Evolutionary conservation across 768 basidiomycete species (phyloP).

Genomic region (Myochromella boudieri): DNA sequence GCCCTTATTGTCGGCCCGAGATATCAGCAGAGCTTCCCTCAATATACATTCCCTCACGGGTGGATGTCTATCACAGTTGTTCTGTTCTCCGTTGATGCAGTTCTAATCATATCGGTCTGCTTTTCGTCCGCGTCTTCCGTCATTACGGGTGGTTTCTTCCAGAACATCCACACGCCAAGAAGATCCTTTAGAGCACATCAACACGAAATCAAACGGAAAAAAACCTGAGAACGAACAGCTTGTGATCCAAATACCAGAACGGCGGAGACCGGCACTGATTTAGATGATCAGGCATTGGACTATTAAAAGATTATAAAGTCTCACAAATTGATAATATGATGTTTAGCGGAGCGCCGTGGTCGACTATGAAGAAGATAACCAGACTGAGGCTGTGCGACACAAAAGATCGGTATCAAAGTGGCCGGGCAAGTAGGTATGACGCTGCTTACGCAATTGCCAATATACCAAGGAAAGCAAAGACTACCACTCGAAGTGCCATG

Average conservation of each 20-base stretch:
- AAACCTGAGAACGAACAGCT: conserved; percentile 8
- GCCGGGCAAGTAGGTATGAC: not conserved
- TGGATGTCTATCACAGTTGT: conserved; percentile 3
- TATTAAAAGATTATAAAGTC: not conserved
- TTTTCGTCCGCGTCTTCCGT: not conserved
- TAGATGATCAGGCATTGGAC: not conserved
- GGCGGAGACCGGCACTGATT: conserved; percentile 21
- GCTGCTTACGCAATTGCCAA: conserved; percentile 21
- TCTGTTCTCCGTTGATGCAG: not conserved
- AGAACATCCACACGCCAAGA: conserved; percentile 12
- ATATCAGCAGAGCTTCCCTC: not conserved
- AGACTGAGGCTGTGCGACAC: conserved; percentile 17
- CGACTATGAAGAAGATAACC: conserved; percentile 21
- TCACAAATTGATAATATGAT: conserved; percentile 21
- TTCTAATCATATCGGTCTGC: not conserved
- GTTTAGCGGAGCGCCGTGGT: conserved; percentile 21
- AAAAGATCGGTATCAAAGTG: not conserved
- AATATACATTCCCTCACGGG: not conserved
- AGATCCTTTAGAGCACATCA: conserved; percentile 6
- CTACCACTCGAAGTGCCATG: conserved; percentile 21
- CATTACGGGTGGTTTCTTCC: conserved; percentile 6
- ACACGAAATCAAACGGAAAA: not conserved
- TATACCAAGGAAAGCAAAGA: conserved; percentile 21
- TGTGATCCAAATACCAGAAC: conserved; percentile 25
- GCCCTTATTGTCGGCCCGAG: not conserved